A percentile compares a stretch with the other conserved stretches of the same genome.
These are phyloP conservation scores for Babesia ovis DNA, from an alignment of 169 alveolate species.

Conservation along the genomic window DNA sequence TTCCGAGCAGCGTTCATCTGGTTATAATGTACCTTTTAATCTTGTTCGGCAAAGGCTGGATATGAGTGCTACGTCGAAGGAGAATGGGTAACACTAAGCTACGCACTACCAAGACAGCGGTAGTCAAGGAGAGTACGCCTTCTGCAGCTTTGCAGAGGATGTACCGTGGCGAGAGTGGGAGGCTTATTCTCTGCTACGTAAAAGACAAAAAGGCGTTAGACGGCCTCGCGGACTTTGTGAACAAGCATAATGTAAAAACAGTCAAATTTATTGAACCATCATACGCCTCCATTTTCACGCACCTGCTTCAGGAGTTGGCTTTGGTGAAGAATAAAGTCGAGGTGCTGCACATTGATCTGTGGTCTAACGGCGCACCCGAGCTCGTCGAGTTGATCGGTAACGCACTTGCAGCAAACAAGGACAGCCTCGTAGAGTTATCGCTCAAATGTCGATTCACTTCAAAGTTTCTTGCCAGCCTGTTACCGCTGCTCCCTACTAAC, in stretches of 20 bases:
- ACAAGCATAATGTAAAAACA: not conserved
- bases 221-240: constrained; percentile 29
- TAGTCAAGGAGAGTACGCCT: too few species aligned
- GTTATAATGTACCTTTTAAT: too few species aligned
- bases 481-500: constrained; percentile 29
- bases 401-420: constrained; percentile 28
- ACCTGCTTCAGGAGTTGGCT: constrained; percentile 27
- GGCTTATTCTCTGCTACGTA: constrained; percentile 31
- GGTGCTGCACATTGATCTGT: constrained; percentile 45
- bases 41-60: too few species aligned
- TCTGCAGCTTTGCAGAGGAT: constrained; percentile 25
- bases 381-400: constrained; percentile 13
- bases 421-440: constrained; percentile 34
- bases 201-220: constrained; percentile 24
- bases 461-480: constrained; percentile 23
- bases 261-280: constrained; percentile 18
- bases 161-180: constrained; percentile 9
- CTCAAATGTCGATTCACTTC: constrained; percentile 39
- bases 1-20: too few species aligned
- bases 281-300: constrained; percentile 21
- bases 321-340: constrained; percentile 7
- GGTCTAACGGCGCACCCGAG: constrained; percentile 37
- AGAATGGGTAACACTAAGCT: too few species aligned
- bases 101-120: too few species aligned
- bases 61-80: too few species aligned